Base-by-base conservation (phyloP, 352 stramenopile species). In the Pythium brachiatum region DNA sequence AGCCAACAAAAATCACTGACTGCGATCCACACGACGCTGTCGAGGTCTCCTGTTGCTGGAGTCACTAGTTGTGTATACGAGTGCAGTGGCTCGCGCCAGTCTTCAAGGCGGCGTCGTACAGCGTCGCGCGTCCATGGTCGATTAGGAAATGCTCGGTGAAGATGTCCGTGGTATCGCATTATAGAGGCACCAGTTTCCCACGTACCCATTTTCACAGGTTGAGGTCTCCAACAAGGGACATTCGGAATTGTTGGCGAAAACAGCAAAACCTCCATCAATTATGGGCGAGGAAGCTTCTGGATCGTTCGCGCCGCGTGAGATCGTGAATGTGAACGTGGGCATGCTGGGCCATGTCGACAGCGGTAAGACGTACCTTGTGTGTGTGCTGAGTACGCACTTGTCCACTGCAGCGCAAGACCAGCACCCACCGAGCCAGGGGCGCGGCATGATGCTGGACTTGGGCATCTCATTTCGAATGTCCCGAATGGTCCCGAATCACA, bases 391-490 rank as follows among this genome's bases (percentile, higher is more conserved):
- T 55, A 99, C 96, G n/a, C 75, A 96, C 23, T 73, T 99, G 12
- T 99, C 94, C 15, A 99, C 98, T 9, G 97, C 98, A 7, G 84
- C 97, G 21, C 84, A 99, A 55, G 98, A 99, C 78, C 99, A 99
- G 78, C 83, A 98, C 52, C 97, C 97, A 50, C 94, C 99, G 86
- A 98, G 85, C 41, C 86, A 97, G 71, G 76, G 96, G 66, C 85
- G 97, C 52, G 97, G 97, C 48, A 99, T 99, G 64, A 99, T 97
- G 53, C 74, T 99, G 29, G 97, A 99, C 75, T 78, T 99, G 39
- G 97, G 97, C 9, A 99, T 99, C 83, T 98, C 91, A 26, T 88
- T 7, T 46, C 59, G 2, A 11, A 7, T 23, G 59, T 53, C 7
- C 64, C 57, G 31, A 57, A 56, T 34, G 64, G 77, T 59, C 72